A percentile compares a stretch with the other conserved stretches of the same genome.
Evolutionary conservation across 331 rosid genomes (phyloP).

Genomic region (Quercus lobata): DNA sequence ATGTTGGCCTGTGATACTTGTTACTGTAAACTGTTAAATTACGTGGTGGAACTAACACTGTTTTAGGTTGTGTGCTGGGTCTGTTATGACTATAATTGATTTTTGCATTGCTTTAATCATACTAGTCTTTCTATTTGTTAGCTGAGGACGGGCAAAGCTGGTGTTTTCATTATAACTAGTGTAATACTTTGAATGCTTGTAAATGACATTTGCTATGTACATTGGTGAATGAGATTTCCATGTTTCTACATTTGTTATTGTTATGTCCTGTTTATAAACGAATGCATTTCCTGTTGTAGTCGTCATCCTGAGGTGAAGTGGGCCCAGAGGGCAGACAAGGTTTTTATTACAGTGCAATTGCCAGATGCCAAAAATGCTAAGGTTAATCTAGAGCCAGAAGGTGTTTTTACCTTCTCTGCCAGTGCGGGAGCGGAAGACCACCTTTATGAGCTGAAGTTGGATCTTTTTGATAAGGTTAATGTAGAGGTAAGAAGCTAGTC

Average conservation of each 20-base stretch:
- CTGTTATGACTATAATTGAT: not conserved
- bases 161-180: not conserved
- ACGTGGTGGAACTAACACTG: not conserved
- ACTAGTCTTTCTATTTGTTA: not conserved
- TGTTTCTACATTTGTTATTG: not conserved
- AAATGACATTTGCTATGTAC: not conserved
- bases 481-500: constrained; percentile 59
- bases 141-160: not conserved
- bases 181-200: not conserved
- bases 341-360: constrained; percentile 70
- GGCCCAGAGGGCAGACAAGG: constrained; percentile 93
- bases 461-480: constrained; percentile 82
- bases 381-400: constrained; percentile 87
- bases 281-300: constrained; percentile 32
- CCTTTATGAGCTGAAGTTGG: constrained; percentile 66
- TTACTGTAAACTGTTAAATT: not conserved
- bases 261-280: not conserved
- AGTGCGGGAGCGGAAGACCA: constrained; percentile 69
- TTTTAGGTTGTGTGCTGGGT: too few species aligned
- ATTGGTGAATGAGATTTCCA: not conserved
- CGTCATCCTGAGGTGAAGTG: constrained; percentile 98
- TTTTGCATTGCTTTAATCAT: not conserved
- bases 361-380: constrained; percentile 77
- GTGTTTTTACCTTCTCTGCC: constrained; percentile 63
- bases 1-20: too few species aligned